Evolutionary conservation across 1,139 yeast genomes (phyloP), one percentile per base, ranked within the genome.

Genomic region (Magnusiomyces fungicola): DNA sequence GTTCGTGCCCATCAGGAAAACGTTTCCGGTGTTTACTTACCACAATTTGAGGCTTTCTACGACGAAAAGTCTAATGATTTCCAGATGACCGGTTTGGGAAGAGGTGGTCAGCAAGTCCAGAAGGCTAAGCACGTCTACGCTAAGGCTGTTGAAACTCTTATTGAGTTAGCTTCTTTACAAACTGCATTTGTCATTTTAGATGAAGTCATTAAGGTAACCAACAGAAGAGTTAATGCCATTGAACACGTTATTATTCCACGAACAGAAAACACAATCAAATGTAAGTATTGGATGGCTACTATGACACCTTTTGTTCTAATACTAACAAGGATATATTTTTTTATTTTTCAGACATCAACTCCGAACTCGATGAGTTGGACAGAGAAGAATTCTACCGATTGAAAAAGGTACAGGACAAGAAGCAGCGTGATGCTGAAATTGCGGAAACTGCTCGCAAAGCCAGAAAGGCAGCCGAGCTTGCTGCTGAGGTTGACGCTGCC

Each of bases 41-140:
- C 98, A 30, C 88, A 92, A 52, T 92, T 92, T 61, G 96, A 89
- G 61, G 80, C 90, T 30, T 84, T 77, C 58, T 79, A 88, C 55
- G 86, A 88, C 62, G 88, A 86, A 55, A 79, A 80, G 23, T 85
- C 88, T 63, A 92, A 90, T 61, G 98, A 92, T 63, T 92, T 92
- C 73, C 87, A 87, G 66, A 75, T 92, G 79, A 92, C 97, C 9
- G 98, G 98, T 56, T 75, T 92, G 60, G 98, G 98, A 48, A 79
- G 97, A 65, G 98, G 98, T 69, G 97, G 98, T 55, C 98, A 92
- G 68, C 98, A 92, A 68, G 95, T 92, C 49, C 96, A 87, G 68
- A 85, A 83, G 68, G 97, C 97, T 50, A 89, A 90, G 67, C 78
- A 79, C 59, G 96, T 92, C 37, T 92, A 92, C 68, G 82, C 96